Evolutionary conservation across 2,329 filamentous ascomycete genomes (phyloP).

Genomic region (Pseudogymnoascus destructans): DNA sequence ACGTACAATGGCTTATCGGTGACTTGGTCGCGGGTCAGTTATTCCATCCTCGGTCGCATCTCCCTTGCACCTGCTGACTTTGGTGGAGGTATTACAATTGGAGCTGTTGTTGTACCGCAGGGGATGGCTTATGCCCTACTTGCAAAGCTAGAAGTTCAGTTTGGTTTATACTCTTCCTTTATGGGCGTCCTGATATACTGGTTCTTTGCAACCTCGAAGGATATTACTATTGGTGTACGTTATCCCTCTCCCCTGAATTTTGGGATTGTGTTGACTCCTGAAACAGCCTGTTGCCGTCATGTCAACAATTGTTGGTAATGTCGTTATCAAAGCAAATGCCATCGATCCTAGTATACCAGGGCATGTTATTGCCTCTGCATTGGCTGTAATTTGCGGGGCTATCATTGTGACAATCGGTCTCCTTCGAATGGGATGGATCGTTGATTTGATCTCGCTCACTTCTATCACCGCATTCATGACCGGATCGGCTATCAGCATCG

Average conservation of each 20-base stretch:
- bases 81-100: slow-evolving; percentile 49
- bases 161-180: slow-evolving; percentile 87
- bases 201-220: slow-evolving; percentile 96
- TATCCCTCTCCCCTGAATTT: neutral
- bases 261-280: slow-evolving; percentile 10
- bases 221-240: slow-evolving; percentile 88
- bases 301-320: slow-evolving; percentile 77
- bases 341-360: slow-evolving; percentile 43
- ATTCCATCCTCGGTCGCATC: neutral
- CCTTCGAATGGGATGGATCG: slow-evolving; percentile 72
- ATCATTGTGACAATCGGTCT: slow-evolving; percentile 72
- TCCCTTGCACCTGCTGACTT: neutral
- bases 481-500: slow-evolving; percentile 82
- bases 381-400: slow-evolving; percentile 64
- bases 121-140: slow-evolving; percentile 90
- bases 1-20: slow-evolving; percentile 74
- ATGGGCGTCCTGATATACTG: slow-evolving; percentile 92
- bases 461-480: slow-evolving; percentile 96
- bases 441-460: slow-evolving; percentile 82
- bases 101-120: slow-evolving; percentile 77
- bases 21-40: slow-evolving; percentile 70
- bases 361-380: slow-evolving; percentile 61
- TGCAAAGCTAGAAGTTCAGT: slow-evolving; percentile 67
- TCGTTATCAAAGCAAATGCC: slow-evolving; percentile 52
- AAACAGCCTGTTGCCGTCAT: slow-evolving; percentile 79